Evolutionary conservation across 768 basidiomycete genomes (phyloP).

Genomic region (Amanita rubescens): DNA sequence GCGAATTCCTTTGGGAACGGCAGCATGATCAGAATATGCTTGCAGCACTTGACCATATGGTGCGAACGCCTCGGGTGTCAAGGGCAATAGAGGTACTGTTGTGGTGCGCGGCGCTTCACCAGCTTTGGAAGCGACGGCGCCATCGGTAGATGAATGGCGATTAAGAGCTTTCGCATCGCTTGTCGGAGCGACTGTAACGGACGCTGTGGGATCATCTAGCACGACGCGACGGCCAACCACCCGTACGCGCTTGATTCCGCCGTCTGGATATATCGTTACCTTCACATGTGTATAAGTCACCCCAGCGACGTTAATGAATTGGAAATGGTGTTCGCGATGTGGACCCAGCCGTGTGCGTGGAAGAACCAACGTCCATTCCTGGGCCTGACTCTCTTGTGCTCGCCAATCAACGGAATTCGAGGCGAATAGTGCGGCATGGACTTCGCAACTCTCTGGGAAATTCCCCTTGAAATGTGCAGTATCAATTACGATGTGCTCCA

Average conservation of each 20-base stretch:
- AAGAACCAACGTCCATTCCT: constrained; percentile 69
- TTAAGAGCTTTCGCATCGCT: background rate
- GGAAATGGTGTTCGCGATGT: constrained; percentile 85
- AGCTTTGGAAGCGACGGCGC: background rate
- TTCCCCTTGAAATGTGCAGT: constrained; percentile 96
- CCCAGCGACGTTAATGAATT: constrained; percentile 58
- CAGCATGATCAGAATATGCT: constrained; percentile 62
- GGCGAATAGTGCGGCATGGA: constrained; percentile 53
- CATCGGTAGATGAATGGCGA: background rate
- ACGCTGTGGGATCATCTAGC: constrained; percentile 5
- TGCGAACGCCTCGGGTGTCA: constrained; percentile 82
- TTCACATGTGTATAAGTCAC: constrained; percentile 73
- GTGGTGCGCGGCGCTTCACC: constrained; percentile 6
- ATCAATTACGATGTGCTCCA: constrained; percentile 83
- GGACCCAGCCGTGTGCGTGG: constrained; percentile 78
- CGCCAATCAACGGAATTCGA: constrained; percentile 30
- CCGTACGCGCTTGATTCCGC: constrained; percentile 91
- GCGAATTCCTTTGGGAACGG: constrained; percentile 60
- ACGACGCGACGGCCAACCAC: constrained; percentile 54
- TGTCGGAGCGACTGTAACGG: background rate
- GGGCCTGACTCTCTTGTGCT: constrained; percentile 27
- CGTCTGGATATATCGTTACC: constrained; percentile 89
- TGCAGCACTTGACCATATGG: constrained; percentile 91
- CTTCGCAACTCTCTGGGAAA: constrained; percentile 82
- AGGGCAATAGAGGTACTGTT: constrained; percentile 48